Evolutionary conservation across 2,329 filamentous ascomycete species (phyloP).

Genomic region (Stagonosporopsis tanaceti): DNA sequence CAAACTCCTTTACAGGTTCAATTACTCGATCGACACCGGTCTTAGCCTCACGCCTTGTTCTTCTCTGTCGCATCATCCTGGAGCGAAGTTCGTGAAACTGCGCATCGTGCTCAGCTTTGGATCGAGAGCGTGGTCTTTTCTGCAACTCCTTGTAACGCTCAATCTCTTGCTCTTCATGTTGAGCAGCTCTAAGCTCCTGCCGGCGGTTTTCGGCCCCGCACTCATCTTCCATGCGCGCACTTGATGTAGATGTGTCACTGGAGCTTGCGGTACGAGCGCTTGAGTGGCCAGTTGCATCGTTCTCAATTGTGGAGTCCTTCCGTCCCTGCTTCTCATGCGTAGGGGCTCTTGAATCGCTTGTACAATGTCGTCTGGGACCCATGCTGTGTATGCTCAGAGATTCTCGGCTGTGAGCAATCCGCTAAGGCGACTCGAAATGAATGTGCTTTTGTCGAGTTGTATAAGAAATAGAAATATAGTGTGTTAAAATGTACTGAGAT

Average conservation of each 20-base stretch:
- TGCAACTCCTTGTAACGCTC: not conserved
- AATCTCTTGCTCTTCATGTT: not conserved
- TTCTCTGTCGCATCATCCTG: not conserved
- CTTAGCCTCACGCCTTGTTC: not conserved
- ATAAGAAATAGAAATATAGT: not conserved
- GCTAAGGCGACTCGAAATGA: not conserved
- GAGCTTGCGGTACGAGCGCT: not conserved
- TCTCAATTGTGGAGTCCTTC: not conserved
- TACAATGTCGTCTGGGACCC: not conserved
- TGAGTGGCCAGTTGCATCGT: not conserved
- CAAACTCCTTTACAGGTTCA: no score
- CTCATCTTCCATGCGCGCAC: not conserved
- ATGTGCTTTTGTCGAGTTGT: not conserved
- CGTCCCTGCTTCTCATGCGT: not conserved
- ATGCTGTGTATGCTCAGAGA: not conserved
- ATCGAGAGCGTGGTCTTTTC: not conserved
- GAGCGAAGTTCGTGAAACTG: not conserved
- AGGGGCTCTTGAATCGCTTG: not conserved
- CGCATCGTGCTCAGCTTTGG: not conserved
- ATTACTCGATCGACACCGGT: not conserved
- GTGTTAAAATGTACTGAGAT: not conserved
- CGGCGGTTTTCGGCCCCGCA: not conserved
- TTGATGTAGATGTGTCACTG: not conserved
- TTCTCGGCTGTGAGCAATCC: not conserved
- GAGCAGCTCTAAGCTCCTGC: slow-evolving; percentile 2